Evolutionary conservation across 352 stramenopile species (phyloP).

Genomic region (Phytopythium oedochilum): DNA sequence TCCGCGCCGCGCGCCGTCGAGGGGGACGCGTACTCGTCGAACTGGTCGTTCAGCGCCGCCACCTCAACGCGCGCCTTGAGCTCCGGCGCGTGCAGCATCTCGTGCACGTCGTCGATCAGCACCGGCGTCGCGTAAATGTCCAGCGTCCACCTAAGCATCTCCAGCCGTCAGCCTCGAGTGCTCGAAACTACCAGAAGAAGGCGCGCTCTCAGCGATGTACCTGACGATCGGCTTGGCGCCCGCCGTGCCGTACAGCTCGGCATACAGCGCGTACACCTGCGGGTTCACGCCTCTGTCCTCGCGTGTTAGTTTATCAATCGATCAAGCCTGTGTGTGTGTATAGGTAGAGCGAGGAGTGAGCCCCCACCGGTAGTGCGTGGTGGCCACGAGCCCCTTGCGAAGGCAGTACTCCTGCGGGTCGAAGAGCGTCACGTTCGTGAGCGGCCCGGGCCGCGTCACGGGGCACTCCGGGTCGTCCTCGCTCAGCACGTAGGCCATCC

Average conservation of each 20-base stretch:
- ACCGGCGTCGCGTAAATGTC: conserved; percentile 78
- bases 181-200: too few species aligned
- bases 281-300: conserved; percentile 53
- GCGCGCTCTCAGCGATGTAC: too few species aligned
- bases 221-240: conserved; percentile 63
- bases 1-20: conserved; percentile 1
- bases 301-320: too few species aligned
- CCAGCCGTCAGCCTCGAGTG: too few species aligned
- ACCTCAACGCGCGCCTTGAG: conserved; percentile 66
- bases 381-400: conserved; percentile 48
- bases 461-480: conserved; percentile 52
- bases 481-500: conserved; percentile 75
- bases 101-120: conserved; percentile 67
- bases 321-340: too few species aligned
- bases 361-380: conserved; percentile 60
- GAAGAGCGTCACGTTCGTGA: conserved; percentile 75
- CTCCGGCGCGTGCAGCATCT: conserved; percentile 64
- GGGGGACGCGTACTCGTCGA: conserved; percentile 26
- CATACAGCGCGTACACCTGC: conserved; percentile 73
- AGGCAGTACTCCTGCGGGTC: conserved; percentile 64
- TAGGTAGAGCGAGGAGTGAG: too few species aligned
- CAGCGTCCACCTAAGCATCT: conserved; percentile 43
- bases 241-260: conserved; percentile 65
- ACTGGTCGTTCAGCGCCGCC: conserved; percentile 52
- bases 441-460: conserved; percentile 40